A percentile compares a stretch with the other conserved stretches of the same genome.
Conservation (phyloP, 257 asterid species). For the Jaltomata sinuosa region DNA sequence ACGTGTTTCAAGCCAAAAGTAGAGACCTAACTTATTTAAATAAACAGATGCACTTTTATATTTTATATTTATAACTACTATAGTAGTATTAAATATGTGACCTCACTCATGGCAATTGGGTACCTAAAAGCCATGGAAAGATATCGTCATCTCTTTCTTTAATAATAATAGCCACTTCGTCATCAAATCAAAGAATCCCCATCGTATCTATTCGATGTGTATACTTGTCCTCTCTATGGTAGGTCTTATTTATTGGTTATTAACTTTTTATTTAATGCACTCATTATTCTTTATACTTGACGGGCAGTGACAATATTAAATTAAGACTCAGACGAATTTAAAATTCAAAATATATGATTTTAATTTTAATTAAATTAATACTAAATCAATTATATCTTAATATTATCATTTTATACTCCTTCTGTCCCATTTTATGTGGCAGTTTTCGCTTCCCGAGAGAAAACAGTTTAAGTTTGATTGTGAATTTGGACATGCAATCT, state of each 20-base stretch:
- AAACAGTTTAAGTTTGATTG: too few species aligned
- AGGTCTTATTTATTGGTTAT: neutral
- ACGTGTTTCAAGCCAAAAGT: neutral
- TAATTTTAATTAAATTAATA: neutral
- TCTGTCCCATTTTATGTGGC: too few species aligned
- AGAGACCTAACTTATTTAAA: neutral
- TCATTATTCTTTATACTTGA: neutral
- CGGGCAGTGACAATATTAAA: neutral
- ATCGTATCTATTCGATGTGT: neutral
- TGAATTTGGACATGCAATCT: too few species aligned
- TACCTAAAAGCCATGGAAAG: neutral
- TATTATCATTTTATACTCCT: too few species aligned
- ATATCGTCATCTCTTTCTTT: neutral
- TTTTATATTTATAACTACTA: neutral
- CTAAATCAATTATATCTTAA: neutral
- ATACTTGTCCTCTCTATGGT: neutral
- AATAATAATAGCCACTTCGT: neutral
- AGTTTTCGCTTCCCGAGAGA: too few species aligned
- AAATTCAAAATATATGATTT: neutral
- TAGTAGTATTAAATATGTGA: neutral
- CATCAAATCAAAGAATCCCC: neutral
- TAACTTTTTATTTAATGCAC: neutral
- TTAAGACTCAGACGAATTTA: too few species aligned
- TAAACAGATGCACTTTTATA: neutral
- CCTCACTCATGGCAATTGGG: neutral